Evolutionary conservation across 2,329 filamentous ascomycete genomes (phyloP).

Genomic region (Plenodomus lindquistii): DNA sequence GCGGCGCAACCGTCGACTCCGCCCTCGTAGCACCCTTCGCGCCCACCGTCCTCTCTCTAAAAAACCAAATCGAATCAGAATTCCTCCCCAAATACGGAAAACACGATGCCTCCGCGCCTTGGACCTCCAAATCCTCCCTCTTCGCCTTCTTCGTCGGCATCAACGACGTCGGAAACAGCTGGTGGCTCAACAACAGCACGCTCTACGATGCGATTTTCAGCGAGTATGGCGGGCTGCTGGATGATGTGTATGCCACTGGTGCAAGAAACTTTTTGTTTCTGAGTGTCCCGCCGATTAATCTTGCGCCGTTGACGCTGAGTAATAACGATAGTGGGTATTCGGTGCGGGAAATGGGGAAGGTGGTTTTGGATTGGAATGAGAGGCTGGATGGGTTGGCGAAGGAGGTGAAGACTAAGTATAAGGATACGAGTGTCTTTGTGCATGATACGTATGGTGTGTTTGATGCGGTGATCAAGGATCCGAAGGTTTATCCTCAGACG

Average conservation of each 20-base stretch:
- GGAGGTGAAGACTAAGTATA: slow-evolving; percentile 41
- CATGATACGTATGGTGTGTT: slow-evolving; percentile 61
- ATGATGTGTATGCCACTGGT: slow-evolving; percentile 50
- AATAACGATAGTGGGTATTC: slow-evolving; percentile 41
- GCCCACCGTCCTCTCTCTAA: slow-evolving; percentile 54
- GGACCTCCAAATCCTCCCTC: slow-evolving; percentile 51
- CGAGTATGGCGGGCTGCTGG: slow-evolving; percentile 43
- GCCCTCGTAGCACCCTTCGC: slow-evolving; percentile 54
- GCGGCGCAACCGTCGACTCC: slow-evolving; percentile 49
- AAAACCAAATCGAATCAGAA: slow-evolving; percentile 54
- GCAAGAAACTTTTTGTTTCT: slow-evolving; percentile 57
- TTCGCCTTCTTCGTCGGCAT: slow-evolving; percentile 61
- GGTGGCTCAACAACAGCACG: slow-evolving; percentile 45
- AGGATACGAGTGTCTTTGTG: slow-evolving; percentile 52
- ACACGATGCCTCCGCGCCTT: slow-evolving; percentile 41
- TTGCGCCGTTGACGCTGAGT: slow-evolving; percentile 53
- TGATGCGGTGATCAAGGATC: slow-evolving; percentile 57
- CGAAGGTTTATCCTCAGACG: slow-evolving; percentile 55
- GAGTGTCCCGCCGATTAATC: slow-evolving; percentile 54
- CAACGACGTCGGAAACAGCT: slow-evolving; percentile 60
- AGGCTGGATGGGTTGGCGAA: slow-evolving; percentile 49
- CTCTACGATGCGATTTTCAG: slow-evolving; percentile 43
- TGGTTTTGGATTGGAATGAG: slow-evolving; percentile 58
- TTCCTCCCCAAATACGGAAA: slow-evolving; percentile 50
- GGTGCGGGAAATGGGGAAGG: slow-evolving; percentile 43